Base-by-base conservation (phyloP, 768 basidiomycete genomes). In the Agrocybe chaxingu region DNA sequence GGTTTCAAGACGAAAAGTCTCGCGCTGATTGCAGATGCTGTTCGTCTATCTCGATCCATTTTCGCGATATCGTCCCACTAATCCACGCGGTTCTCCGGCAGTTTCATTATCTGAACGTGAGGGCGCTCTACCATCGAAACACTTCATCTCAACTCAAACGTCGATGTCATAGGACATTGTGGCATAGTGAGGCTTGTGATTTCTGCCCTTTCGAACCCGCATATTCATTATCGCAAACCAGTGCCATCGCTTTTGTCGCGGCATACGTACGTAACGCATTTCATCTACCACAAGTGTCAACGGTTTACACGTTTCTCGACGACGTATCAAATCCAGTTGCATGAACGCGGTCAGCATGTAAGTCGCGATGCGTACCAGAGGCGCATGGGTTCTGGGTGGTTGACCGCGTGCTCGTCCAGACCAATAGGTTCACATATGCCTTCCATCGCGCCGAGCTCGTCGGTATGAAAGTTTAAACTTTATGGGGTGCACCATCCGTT, bases 91-190 rank as follows among this genome's bases (percentile, higher is more conserved):
- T 35, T 42, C n/a, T 7, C 38, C 37, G 42, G 18, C 51, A 80
- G 78, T 80, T 80, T 57, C 80, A 80, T 65, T 80, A 80, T 60
- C 57, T 80, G 7, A 80, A 78, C 64, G 78, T 78, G 11, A 77
- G 76, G 73, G 56, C 54, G 67, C 53, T 8, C 38, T 33, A 36
- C 46, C 36, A 44, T 50, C 18, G n/a, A 42, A n/a, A 16, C 1
- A 29, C 29, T 36, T 41, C 38, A 45, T 46, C 24, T 31, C 32
- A 19, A 10, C 43, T 42, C n/a, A 56, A 75, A 74, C 59, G 70
- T 66, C 34, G 75, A 75, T 59, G 73, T 18, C 34, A 6, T 49
- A 76, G 75, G 75, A 78, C 59, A 72, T 76, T 36, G 73, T 78
- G 19, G 71, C 76, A 50, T 77, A 77, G 74, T 74, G 54, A 54